Percentiles rank a stretch among this genome's conserved stretches.
These are phyloP conservation scores for Nannizziopsis arthrosporioides DNA, from an alignment of 2,329 filamentous ascomycete species.

Conservation along the genomic window DNA sequence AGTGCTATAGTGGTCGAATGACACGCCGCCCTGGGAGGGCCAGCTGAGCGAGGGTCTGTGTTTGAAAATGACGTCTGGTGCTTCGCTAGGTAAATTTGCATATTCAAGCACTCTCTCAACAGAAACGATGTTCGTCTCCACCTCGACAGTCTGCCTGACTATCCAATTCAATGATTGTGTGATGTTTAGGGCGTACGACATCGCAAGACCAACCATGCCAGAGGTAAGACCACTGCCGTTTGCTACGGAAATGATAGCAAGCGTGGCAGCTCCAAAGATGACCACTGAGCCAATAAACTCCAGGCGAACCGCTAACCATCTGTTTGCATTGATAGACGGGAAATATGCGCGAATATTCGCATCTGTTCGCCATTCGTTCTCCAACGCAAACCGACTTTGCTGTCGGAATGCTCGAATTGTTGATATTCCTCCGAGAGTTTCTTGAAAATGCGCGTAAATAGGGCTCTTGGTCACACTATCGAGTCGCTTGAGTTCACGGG, in stretches of 20 bases:
- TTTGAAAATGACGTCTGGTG: conserved; percentile 82
- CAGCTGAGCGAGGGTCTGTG: conserved; percentile 78
- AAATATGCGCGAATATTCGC: conserved; percentile 90
- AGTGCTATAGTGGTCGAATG: conserved; percentile 89
- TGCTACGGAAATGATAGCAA: conserved; percentile 69
- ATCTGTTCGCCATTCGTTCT: conserved; percentile 97
- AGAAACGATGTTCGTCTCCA: conserved; percentile 99
- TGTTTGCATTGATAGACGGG: conserved; percentile 83
- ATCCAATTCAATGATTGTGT: conserved; percentile 98
- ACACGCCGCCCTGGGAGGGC: conserved; percentile 78
- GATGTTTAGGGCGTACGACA: conserved; percentile 96
- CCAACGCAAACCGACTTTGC: conserved; percentile 70
- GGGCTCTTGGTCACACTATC: conserved; percentile 93
- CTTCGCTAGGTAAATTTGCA: conserved; percentile 78
- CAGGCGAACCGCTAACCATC: conserved; percentile 88
- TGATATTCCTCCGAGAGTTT: conserved; percentile 83
- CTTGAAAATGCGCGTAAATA: conserved; percentile 97
- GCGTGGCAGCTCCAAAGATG: conserved; percentile 73
- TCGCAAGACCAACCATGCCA: conserved; percentile 78
- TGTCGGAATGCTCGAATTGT: conserved; percentile 94
- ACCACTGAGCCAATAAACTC: conserved; percentile 94
- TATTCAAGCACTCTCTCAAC: conserved; percentile 97
- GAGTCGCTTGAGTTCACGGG: conserved; percentile 86
- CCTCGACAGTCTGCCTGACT: conserved; percentile 93
- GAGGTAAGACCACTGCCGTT: conserved; percentile 51